Conservation (phyloP, 345 rosid species). For the Populus deltoides region DNA sequence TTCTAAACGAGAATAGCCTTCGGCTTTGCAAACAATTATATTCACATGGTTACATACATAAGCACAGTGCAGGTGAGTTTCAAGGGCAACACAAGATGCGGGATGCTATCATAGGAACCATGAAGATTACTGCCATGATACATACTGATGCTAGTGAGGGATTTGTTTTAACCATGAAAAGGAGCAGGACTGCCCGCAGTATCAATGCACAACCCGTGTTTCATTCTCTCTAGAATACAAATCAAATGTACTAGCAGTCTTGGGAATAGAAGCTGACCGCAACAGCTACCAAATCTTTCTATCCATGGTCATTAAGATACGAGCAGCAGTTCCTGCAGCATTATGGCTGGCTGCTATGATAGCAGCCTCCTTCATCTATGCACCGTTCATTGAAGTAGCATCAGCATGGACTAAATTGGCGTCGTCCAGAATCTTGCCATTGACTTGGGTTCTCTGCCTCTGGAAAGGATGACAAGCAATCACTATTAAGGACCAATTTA, state of each 20-base stretch:
- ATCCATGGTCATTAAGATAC: not conserved
- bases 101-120: not conserved
- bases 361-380: conserved; percentile 40
- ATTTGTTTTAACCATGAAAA: not conserved
- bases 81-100: not conserved
- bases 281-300: not conserved
- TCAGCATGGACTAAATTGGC: conserved; percentile 56
- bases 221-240: conserved; percentile 18
- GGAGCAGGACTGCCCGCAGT: conserved; percentile 9
- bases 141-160: not conserved
- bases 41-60: not conserved
- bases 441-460: conserved; percentile 79
- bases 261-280: not conserved
- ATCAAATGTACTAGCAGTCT: conserved; percentile 4
- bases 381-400: conserved; percentile 58
- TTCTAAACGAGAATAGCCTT: conserved; percentile 1
- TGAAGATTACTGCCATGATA: conserved; percentile 4
- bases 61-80: not conserved
- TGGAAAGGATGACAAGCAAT: conserved; percentile 22
- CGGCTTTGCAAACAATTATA: conserved; percentile 4
- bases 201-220: not conserved
- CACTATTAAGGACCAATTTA: not conserved
- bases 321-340: conserved; percentile 19
- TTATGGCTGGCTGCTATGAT: not conserved
- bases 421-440: conserved; percentile 77